Base-by-base conservation (phyloP, 2,329 filamentous ascomycete genomes). In the Calonectria pteridis region DNA sequence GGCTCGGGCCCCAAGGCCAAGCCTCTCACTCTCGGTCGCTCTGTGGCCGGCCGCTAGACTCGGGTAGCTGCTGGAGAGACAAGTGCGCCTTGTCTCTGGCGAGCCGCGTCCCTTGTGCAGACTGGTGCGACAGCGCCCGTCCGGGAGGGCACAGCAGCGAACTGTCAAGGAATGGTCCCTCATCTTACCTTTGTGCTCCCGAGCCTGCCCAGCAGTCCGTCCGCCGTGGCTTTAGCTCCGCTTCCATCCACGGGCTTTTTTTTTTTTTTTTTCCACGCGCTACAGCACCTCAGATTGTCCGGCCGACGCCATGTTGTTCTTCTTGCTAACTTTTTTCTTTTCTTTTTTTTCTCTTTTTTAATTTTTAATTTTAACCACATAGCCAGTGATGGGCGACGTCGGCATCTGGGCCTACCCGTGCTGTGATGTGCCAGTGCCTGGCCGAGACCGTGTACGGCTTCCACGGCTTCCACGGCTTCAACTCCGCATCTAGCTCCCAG, bases 41-140 rank as follows among this genome's bases (percentile, higher is more conserved):
- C 28, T 35, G n/a, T 59, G 18, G 26, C 26, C 40, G 9, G 59
- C 59, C 59, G 40, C 59, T 49, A 55, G 31, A 28, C 67, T 69
- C 67, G 67, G 67, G 37, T 69, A 62, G 67, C 51, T 69, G 66
- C 37, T 69, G 67, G 37, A n/a, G 28, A 40, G 51, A 55, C 67
- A 62, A 59, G 43, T 62, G 55, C 7, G 55, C 37, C 55, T n/a
- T 62, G 55, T 40, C 55, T 62, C 33, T 62, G 55, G 23, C 18
- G 55, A 40, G 55, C 55, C 55, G 55, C 35, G 33, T 62, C 35
- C 18, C 29, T 55, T 40, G 55, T 18, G n/a, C 33, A 16, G 16
- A 18, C 55, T 40, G n/a, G 4, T 37, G 35, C 3, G 20, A 26
- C 31, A 37, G 20, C 31, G 33, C 20, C n/a, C 33, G 26, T 31